Base-by-base conservation (phyloP, 768 basidiomycete genomes). In the Dioszegia crocea region DNA sequence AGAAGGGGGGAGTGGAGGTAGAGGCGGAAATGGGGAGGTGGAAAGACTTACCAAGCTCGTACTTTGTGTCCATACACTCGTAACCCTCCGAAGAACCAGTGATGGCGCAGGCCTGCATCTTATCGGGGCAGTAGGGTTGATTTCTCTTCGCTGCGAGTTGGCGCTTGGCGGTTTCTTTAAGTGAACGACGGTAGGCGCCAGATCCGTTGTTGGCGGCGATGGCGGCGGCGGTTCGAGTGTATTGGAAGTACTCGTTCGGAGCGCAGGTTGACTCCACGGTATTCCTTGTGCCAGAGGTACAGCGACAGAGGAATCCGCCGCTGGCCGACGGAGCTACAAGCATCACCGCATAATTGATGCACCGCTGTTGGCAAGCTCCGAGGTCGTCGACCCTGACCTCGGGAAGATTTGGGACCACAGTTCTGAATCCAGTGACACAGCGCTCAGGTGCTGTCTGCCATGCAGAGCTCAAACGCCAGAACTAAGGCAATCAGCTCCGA, bases 41-140 rank as follows among this genome's bases (percentile, higher is more conserved):
- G 39, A 36, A 39, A n/a, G 38, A 41, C 51, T 53, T 19, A 53
- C 51, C 51, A 39, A 53, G 51, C 51, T 53, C 51, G 23, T 24
- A 53, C 21, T 38, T 19, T 16, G 51, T 53, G 38, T 53, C 51
- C 36, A 53, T 53, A 19, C 51, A 53, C 38, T 53, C 51, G 38
- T 53, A 53, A 6, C 23, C 36, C 3, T 40, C 51, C 19, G 26
- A 4, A 3, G 38, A 39, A 9, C 51, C 51, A 16, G 51, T 14
- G 24, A 53, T 19, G 2, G 12, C 16, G 26, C 51, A 53, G 17
- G 51, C 38, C 17, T 23, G n/a, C 11, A 27, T 14, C 8, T 26
- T 14, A 3, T 39, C 36, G 38, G 51, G 51, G 51, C 51, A 53
- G 51, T 40, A 53, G 12, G n/a, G 9, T 36, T 50, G 39, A 5